phyloP scores from a whole-genome alignment of 1,284 basidiomycete genomes.

The Ganoderma lucidum region DNA sequence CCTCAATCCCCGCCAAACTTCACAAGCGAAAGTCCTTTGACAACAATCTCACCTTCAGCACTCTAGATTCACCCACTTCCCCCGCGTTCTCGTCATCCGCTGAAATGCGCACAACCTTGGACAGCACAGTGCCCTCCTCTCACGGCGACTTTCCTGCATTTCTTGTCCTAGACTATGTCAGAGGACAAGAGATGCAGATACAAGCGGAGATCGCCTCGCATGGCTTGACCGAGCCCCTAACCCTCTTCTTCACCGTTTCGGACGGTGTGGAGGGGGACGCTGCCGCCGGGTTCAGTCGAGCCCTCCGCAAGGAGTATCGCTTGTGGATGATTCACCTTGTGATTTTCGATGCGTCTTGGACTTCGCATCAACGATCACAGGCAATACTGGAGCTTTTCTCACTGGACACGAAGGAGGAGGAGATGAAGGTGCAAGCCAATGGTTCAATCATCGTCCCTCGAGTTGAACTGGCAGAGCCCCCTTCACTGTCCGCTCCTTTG shows the following conservation, averaged over 20 bases:
- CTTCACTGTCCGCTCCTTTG: conserved; percentile 1
- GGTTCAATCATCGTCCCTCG: conserved; percentile 24
- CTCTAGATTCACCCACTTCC: not conserved
- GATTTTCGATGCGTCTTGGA: conserved; percentile 23
- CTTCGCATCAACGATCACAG: not conserved
- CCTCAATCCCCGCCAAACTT: no score
- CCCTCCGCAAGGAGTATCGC: conserved; percentile 31
- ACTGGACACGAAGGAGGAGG: conserved; percentile 13
- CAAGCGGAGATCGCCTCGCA: conserved; percentile 16
- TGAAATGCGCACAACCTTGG: no score
- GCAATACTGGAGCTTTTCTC: not conserved
- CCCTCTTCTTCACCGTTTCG: conserved; percentile 29
- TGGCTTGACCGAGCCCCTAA: conserved; percentile 20
- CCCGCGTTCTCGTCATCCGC: no score
- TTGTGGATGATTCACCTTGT: conserved; percentile 30
- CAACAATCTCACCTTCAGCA: no score
- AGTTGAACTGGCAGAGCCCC: conserved; percentile 16
- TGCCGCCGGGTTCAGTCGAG: conserved; percentile 29
- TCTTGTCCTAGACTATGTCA: conserved; percentile 25
- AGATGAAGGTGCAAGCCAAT: conserved; percentile 20
- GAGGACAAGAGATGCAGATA: conserved; percentile 29
- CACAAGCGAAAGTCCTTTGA: conserved; percentile 17
- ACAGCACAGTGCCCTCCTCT: no score
- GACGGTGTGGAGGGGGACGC: conserved; percentile 30
- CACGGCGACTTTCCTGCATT: no score